Base-by-base conservation (phyloP, 768 basidiomycete genomes). In the Termitomyces sp. region DNA sequence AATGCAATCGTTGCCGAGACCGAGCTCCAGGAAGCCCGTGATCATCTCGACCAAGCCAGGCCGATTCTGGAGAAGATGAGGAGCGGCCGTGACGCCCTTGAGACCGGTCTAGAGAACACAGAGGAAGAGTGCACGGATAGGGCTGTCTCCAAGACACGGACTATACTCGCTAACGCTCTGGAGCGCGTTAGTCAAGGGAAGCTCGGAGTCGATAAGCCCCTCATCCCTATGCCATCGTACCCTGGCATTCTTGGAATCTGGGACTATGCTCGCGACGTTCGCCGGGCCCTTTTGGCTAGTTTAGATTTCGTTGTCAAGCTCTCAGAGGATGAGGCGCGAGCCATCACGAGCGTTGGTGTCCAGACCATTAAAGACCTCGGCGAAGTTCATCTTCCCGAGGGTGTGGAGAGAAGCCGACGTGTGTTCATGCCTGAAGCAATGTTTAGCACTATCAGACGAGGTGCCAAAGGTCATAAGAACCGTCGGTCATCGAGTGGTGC, bases 401-500 rank as follows among this genome's bases (percentile, higher is more conserved):
- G 85, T 55, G 91, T 93, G 22, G 92, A 93, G 67, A 78, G 91
- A 40, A 83, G 83, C 47, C 79, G 83, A 54, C 79, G 92, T 26
- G 83, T 96, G 12, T 99, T 99, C 77, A 84, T 91, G 75, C 92
- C 96, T n/a, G 89, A 96, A 66, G 96, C 93, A 14, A 98, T 99
- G 97, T 99, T 98, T 74, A 83, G 82, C 53, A 70, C 78, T 42
- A 69, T 77, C 51, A 69, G 78, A 58, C 77, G 71, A 54, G 71
- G 72, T 4, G 73, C 73, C 30, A 76, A 68, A 45, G 72, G 74
- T 41, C 56, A 60, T 45, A 77, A 75, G 69, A 70, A 62, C 56
- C 55, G 68, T 42, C 64, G 73, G 53, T 70, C 76, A 50, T 66
- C 62, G 66, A 60, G 68, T 56, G 78, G 82, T 4, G 75, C 80